Evolutionary conservation across 2,329 filamentous ascomycete species (phyloP).

Genomic region (Leptodontidium sp.): DNA sequence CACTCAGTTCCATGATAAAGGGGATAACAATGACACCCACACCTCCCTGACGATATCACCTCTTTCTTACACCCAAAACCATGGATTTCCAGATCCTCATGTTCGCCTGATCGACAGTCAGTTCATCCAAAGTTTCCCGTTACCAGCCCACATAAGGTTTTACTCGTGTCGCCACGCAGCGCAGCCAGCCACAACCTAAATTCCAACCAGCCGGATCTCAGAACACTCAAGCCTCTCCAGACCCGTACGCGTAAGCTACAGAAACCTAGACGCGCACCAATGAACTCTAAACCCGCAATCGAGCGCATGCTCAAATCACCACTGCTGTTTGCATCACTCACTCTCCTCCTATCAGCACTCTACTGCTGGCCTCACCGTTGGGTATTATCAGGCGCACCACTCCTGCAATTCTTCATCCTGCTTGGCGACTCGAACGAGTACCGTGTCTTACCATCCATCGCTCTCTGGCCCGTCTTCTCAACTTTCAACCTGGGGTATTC

Average conservation of each 20-base stretch:
- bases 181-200: not conserved
- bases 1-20: not conserved
- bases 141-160: not conserved
- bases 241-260: not conserved
- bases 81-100: not conserved
- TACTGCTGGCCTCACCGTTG: conserved; percentile 48
- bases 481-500: conserved; percentile 56
- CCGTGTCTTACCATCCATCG: conserved; percentile 53
- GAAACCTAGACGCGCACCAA: not conserved
- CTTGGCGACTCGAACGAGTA: conserved; percentile 46
- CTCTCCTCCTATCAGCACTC: conserved; percentile 32
- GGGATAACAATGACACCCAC: not conserved
- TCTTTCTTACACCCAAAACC: not conserved
- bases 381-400: conserved; percentile 52
- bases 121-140: not conserved
- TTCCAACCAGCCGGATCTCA: not conserved
- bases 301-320: conserved; percentile 28
- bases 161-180: too few relatives aligned
- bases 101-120: too few relatives aligned
- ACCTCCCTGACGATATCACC: not conserved
- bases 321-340: conserved; percentile 29
- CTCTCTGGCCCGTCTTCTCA: conserved; percentile 56
- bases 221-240: not conserved
- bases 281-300: conserved; percentile 14
- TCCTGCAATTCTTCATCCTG: conserved; percentile 48